phyloP scores from a whole-genome alignment of 1,139 yeast genomes.

The Diutina scorzettiae region DNA sequence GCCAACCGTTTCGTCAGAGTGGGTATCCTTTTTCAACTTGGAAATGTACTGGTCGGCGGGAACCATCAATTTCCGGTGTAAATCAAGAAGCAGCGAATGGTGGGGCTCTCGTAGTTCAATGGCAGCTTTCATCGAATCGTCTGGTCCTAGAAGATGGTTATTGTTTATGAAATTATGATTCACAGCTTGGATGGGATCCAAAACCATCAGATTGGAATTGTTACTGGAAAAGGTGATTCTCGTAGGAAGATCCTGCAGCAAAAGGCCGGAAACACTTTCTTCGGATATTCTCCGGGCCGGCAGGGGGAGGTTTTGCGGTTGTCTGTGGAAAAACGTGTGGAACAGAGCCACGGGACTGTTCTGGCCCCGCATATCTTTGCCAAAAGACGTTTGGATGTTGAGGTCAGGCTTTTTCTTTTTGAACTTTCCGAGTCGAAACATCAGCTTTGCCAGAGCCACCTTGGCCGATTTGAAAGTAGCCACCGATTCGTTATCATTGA shows the following conservation, averaged over 20 bases:
- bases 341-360: not conserved
- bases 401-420: conserved; percentile 1
- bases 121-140: conserved; percentile 4
- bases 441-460: not conserved
- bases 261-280: not conserved
- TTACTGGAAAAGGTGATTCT: conserved; percentile 1
- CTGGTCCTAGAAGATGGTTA: not conserved
- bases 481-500: not conserved
- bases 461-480: not conserved
- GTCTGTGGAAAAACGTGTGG: conserved; percentile 1
- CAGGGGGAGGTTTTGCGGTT: not conserved
- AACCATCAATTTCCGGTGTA: conserved; percentile 1
- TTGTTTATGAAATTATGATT: conserved; percentile 1
- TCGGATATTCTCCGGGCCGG: not conserved
- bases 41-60: conserved; percentile 2
- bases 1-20: not conserved
- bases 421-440: not conserved
- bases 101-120: conserved; percentile 1
- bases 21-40: not conserved
- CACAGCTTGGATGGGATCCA: not conserved
- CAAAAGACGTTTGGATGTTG: not conserved
- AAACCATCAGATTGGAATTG: not conserved
- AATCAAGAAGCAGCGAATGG: not conserved
- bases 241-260: not conserved
- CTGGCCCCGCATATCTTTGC: not conserved